A percentile compares a stretch with the other conserved stretches of the same genome.
These are phyloP conservation scores for Helotiales sp. DNA, from an alignment of 2,329 filamentous ascomycete species.

Conservation along the genomic window DNA sequence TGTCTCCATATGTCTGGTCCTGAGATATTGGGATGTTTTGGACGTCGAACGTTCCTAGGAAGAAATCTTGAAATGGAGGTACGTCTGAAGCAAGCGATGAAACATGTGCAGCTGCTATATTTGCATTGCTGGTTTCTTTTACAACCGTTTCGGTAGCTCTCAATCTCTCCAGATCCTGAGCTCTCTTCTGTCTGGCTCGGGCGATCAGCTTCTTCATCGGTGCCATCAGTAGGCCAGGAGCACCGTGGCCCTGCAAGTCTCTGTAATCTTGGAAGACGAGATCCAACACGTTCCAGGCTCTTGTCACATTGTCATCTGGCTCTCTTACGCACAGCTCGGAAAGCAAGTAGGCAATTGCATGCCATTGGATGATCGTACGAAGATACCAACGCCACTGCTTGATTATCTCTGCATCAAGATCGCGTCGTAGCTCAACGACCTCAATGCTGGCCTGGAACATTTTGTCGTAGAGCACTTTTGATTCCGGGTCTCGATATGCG, in stretches of 20 bases:
- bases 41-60: not conserved
- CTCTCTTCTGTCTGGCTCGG: constrained; percentile 20
- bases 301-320: constrained; percentile 18
- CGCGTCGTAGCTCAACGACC: constrained; percentile 17
- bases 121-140: not conserved
- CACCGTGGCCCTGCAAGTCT: constrained; percentile 11
- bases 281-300: constrained; percentile 20
- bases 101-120: not conserved
- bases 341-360: constrained; percentile 19
- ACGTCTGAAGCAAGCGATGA: not conserved
- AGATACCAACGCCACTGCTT: constrained; percentile 24
- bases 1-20: not conserved
- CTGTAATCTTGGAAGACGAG: constrained; percentile 16
- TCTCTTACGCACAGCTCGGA: constrained; percentile 17
- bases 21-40: not conserved
- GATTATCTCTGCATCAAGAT: constrained; percentile 15
- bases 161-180: constrained; percentile 10
- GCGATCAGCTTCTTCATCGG: constrained; percentile 23
- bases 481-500: not conserved
- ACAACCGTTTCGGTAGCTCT: not conserved
- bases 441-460: constrained; percentile 20
- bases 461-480: constrained; percentile 18
- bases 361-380: constrained; percentile 21
- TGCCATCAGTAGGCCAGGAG: constrained; percentile 15
- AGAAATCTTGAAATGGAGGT: constrained; percentile 4